Conservation (phyloP, 2,329 filamentous ascomycete species). For the Bipolaris oryzae region DNA sequence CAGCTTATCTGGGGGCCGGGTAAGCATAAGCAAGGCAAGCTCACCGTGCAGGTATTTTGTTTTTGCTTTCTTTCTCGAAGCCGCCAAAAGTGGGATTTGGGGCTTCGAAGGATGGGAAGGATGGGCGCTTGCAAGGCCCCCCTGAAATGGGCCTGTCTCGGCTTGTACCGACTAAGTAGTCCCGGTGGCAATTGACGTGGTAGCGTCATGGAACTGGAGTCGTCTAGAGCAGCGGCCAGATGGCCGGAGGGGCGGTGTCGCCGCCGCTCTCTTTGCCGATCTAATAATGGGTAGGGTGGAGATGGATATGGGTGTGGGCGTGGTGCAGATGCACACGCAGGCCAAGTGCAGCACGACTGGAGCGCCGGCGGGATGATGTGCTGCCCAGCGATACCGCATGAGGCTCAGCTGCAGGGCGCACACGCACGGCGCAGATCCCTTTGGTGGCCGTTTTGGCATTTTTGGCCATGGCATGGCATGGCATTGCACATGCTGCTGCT, state of each 20-base stretch:
- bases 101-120: neutral
- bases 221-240: neutral
- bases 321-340: neutral
- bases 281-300: neutral
- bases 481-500: too few species aligned
- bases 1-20: slow-evolving; percentile 10
- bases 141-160: neutral
- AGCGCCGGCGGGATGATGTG: slow-evolving; percentile 14
- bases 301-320: too few species aligned
- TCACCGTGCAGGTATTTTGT: neutral
- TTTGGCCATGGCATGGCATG: neutral
- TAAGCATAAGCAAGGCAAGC: neutral
- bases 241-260: too few species aligned
- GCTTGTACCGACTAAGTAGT: slow-evolving; percentile 7
- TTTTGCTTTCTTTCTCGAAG: slow-evolving; percentile 4
- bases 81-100: neutral
- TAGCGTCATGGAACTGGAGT: slow-evolving; percentile 6
- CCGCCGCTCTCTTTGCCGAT: slow-evolving; percentile 3
- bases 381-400: slow-evolving; percentile 9
- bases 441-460: slow-evolving; percentile 15
- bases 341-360: neutral
- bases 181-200: slow-evolving; percentile 12
- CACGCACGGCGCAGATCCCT: slow-evolving; percentile 16
- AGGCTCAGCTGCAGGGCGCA: slow-evolving; percentile 14
- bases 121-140: neutral